Conservation (phyloP, 176 grass and related monocot genomes). For the Aegilops speltoides region DNA sequence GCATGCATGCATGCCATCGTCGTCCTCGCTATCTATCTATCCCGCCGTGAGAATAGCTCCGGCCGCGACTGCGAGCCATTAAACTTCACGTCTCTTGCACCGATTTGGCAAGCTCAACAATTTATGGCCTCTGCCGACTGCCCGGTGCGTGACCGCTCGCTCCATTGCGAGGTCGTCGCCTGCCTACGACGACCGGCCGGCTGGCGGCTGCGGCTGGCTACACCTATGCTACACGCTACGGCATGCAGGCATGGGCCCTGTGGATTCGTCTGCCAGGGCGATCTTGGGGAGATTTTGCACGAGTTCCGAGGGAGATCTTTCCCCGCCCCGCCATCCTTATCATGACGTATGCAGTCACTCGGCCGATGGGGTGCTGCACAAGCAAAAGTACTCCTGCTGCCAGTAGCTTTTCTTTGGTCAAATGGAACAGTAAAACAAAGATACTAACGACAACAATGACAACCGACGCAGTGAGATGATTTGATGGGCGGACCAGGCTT, state of each 20-base stretch:
- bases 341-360: background rate
- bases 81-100: background rate
- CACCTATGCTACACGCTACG: background rate
- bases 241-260: background rate
- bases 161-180: background rate
- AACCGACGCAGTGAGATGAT: background rate
- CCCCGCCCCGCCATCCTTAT: background rate
- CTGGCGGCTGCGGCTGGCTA: too few species aligned
- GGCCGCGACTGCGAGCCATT: background rate
- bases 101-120: slow-evolving; percentile 6
- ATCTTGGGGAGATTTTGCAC: slow-evolving; percentile 34
- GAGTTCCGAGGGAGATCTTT: slow-evolving; percentile 46
- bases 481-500: background rate
- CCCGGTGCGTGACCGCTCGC: background rate
- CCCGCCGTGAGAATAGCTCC: background rate
- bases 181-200: background rate
- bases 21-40: background rate
- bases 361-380: background rate
- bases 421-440: background rate
- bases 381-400: background rate
- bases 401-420: background rate
- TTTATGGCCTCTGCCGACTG: background rate
- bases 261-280: background rate
- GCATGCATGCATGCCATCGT: background rate
- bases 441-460: background rate